Conservation (phyloP, 176 grass and related monocot genomes). For the Oryza nivara region DNA sequence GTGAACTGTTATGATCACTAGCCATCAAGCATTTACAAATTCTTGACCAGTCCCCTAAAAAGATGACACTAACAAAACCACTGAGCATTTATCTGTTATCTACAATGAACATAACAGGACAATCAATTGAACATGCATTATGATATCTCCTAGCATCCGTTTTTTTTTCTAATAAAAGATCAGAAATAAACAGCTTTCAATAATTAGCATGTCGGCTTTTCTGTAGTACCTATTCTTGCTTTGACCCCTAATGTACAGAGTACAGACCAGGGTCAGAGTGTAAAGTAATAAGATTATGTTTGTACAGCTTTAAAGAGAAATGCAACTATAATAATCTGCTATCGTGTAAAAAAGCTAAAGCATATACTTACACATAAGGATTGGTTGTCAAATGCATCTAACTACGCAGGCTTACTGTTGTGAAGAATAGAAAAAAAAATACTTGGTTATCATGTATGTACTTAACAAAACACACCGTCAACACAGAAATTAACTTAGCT, state of each 20-base stretch:
- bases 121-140: slow-evolving; percentile 1
- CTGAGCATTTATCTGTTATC: not conserved
- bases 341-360: slow-evolving; percentile 15
- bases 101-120: not conserved
- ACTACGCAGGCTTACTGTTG: slow-evolving; percentile 2
- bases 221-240: slow-evolving; percentile 2
- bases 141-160: slow-evolving; percentile 23
- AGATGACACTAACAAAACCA: not conserved
- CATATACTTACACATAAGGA: not conserved
- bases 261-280: slow-evolving; percentile 17
- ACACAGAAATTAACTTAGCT: slow-evolving; percentile 12
- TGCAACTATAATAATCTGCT: slow-evolving; percentile 15
- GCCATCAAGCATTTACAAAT: slow-evolving; percentile 4
- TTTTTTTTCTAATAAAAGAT: slow-evolving; percentile 1
- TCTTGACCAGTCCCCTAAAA: slow-evolving; percentile 5
- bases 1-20: slow-evolving; percentile 25
- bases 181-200: slow-evolving; percentile 18
- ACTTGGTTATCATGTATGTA: not conserved
- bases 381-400: not conserved
- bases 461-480: slow-evolving; percentile 16
- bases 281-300: not conserved
- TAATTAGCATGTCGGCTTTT: slow-evolving; percentile 1
- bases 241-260: not conserved
- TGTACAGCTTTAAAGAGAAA: slow-evolving; percentile 8
- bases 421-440: slow-evolving; percentile 26